These are phyloP conservation scores for Aspergillus avenaceus DNA, from an alignment of 495 filamentous ascomycete species.

Conservation along the genomic window DNA sequence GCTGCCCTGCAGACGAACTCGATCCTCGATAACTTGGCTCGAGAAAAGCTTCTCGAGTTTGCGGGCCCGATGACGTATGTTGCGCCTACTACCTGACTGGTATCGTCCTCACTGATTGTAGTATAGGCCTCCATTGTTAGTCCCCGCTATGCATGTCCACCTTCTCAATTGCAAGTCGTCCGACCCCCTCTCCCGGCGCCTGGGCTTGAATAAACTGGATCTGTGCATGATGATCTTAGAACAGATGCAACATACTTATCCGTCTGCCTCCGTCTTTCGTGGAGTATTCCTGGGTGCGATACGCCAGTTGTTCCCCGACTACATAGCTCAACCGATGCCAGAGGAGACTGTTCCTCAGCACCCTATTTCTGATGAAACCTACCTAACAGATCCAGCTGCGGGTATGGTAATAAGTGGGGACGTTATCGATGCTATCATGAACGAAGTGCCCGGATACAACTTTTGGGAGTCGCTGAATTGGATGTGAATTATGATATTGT, in stretches of 20 bases:
- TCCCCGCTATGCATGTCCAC: slow-evolving; percentile 40
- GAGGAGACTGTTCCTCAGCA: background rate
- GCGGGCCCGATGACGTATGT: slow-evolving; percentile 32
- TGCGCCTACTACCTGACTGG: background rate
- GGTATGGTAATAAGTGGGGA: slow-evolving; percentile 6
- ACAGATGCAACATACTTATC: slow-evolving; percentile 33
- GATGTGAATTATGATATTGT: background rate
- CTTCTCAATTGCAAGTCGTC: slow-evolving; percentile 31
- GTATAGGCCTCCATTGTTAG: slow-evolving; percentile 31
- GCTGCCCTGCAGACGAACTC: slow-evolving; percentile 31
- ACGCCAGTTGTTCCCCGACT: slow-evolving; percentile 23
- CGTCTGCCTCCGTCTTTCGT: slow-evolving; percentile 28
- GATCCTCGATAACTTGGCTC: slow-evolving; percentile 27
- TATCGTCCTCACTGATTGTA: background rate
- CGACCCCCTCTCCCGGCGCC: slow-evolving; percentile 24
- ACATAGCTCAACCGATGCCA: slow-evolving; percentile 1
- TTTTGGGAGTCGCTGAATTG: slow-evolving; percentile 23
- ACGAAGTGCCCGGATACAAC: slow-evolving; percentile 25
- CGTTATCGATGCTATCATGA: slow-evolving; percentile 25
- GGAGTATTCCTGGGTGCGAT: slow-evolving; percentile 30
- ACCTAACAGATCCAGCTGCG: background rate
- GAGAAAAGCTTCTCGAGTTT: slow-evolving; percentile 24
- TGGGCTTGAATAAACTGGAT: slow-evolving; percentile 36
- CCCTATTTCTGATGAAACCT: background rate
- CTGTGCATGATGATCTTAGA: slow-evolving; percentile 40